Percentiles rank a stretch among this genome's conserved stretches.
These are phyloP conservation scores for Colletotrichum orchidophilum DNA, from an alignment of 2,329 filamentous ascomycete genomes.

Conservation along the genomic window DNA sequence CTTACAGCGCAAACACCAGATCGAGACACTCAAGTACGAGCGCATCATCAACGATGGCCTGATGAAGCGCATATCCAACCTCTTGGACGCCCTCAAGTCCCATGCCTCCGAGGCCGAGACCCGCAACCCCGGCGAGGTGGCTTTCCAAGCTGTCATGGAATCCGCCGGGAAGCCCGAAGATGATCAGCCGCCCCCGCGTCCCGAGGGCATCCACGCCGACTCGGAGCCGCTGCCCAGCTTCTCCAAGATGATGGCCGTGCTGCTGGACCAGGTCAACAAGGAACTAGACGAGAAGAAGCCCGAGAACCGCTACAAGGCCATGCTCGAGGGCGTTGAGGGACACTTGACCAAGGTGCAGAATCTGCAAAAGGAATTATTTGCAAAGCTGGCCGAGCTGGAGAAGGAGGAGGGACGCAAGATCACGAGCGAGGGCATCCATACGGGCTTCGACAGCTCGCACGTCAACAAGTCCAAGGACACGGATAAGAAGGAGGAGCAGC, in stretches of 20 bases:
- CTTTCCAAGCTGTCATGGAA: conserved; percentile 91
- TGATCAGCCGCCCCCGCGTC: conserved; percentile 77
- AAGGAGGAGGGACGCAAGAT: conserved; percentile 89
- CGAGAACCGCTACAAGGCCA: conserved; percentile 73
- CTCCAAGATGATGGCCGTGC: conserved; percentile 97
- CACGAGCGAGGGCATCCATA: conserved; percentile 88
- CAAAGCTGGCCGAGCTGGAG: conserved; percentile 83
- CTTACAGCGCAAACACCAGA: conserved; percentile 84
- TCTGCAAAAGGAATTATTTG: conserved; percentile 78
- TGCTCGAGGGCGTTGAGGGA: conserved; percentile 79
- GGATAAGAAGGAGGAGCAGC: conserved; percentile 54
- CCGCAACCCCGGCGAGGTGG: conserved; percentile 78
- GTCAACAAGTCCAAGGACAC: conserved; percentile 70
- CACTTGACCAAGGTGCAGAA: conserved; percentile 82
- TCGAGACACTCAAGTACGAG: conserved; percentile 92
- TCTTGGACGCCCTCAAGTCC: conserved; percentile 78
- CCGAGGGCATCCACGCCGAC: conserved; percentile 80
- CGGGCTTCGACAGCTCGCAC: conserved; percentile 88
- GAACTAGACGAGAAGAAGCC: conserved; percentile 81
- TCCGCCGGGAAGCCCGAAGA: conserved; percentile 77
- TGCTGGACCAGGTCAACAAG: conserved; percentile 92
- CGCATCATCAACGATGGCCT: conserved; percentile 92
- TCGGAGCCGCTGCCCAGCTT: conserved; percentile 83
- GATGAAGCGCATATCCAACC: conserved; percentile 80
- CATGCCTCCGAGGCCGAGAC: conserved; percentile 75